phyloP scores from a whole-genome alignment of 2,329 filamentous ascomycete genomes.

The Fusarium equiseti region DNA sequence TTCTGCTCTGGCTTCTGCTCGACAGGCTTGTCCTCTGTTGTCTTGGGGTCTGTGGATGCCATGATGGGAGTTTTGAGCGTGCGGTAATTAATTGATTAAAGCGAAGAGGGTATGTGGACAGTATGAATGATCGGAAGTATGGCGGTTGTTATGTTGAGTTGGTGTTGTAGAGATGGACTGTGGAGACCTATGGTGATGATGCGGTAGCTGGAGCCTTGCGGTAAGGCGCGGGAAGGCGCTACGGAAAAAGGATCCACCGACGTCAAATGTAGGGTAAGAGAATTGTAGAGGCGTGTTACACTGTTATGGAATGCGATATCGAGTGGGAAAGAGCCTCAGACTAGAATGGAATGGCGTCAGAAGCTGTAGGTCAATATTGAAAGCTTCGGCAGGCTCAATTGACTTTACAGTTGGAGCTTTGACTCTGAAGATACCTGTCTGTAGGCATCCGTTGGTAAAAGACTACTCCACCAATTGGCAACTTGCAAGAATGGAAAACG shows the following conservation, averaged over 20 bases:
- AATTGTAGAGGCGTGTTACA: neutral
- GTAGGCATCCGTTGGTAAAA: rapidly evolving
- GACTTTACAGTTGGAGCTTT: rapidly evolving
- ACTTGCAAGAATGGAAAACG: too few species aligned
- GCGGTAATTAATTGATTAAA: too few species aligned
- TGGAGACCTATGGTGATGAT: conserved; percentile 31
- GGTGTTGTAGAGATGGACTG: neutral
- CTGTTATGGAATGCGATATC: neutral
- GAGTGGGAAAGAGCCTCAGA: neutral
- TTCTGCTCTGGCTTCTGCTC: conserved; percentile 48
- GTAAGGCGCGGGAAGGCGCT: conserved; percentile 31
- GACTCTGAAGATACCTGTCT: neutral
- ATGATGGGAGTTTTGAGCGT: conserved; percentile 8
- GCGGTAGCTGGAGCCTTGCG: conserved; percentile 41
- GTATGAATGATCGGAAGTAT: neutral
- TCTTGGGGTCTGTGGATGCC: conserved; percentile 47
- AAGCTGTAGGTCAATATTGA: neutral
- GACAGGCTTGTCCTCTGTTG: conserved; percentile 43
- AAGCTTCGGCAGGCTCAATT: neutral
- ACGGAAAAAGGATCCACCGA: conserved; percentile 36
- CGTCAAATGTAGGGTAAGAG: neutral
- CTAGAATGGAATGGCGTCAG: neutral
- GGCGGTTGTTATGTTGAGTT: neutral
- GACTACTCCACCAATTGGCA: rapidly evolving
- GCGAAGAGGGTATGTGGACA: neutral